Conservation (phyloP, 2,329 filamentous ascomycete species). For the Colletotrichum theobromicola region DNA sequence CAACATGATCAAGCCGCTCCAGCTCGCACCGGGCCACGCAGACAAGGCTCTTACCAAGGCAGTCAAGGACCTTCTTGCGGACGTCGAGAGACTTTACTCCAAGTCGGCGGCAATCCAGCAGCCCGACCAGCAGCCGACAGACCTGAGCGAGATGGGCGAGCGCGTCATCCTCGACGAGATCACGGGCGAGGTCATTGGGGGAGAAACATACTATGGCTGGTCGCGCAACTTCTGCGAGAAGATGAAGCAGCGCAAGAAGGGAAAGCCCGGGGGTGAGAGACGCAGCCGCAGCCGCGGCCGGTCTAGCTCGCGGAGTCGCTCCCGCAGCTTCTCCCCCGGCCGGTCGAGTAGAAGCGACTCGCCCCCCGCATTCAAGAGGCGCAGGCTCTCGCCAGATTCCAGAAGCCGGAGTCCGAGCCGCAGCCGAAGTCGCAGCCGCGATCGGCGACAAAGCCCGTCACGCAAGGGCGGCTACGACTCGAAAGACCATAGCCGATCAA, state of each 20-base stretch:
- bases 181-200: constrained; percentile 67
- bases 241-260: constrained; percentile 68
- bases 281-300: constrained; percentile 36
- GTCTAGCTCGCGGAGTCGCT: constrained; percentile 35
- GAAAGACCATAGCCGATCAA: constrained; percentile 29
- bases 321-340: constrained; percentile 28
- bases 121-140: constrained; percentile 53
- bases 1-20: constrained; percentile 72
- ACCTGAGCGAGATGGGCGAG: constrained; percentile 80
- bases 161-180: constrained; percentile 67
- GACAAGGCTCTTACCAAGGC: constrained; percentile 69
- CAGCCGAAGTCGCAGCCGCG: constrained; percentile 37
- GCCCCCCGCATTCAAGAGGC: constrained; percentile 43
- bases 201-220: constrained; percentile 89
- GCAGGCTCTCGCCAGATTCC: constrained; percentile 39
- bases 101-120: constrained; percentile 48
- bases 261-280: constrained; percentile 22
- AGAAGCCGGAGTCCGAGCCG: constrained; percentile 31
- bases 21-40: constrained; percentile 71
- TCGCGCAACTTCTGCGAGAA: constrained; percentile 79
- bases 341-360: constrained; percentile 37
- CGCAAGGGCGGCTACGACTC: constrained; percentile 23
- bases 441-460: constrained; percentile 21
- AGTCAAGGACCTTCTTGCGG: constrained; percentile 72
- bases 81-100: constrained; percentile 72